Percentiles rank a stretch among this genome's conserved stretches.
phyloP scores from a whole-genome alignment of 371 early-diverging fungal species.

The Apophysomyces trapeziformis region DNA sequence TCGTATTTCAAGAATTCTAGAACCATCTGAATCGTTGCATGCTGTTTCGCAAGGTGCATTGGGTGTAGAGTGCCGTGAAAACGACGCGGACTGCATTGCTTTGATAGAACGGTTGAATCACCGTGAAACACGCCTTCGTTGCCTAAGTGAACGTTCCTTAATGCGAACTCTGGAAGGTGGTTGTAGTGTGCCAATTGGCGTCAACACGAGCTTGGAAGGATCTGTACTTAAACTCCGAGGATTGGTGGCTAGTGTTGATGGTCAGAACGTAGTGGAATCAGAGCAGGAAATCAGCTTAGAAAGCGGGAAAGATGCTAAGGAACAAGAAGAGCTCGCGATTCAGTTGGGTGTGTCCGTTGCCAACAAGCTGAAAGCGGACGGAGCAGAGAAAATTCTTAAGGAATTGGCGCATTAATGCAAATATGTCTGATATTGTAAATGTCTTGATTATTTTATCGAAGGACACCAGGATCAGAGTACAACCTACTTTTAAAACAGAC shows the following conservation, averaged over 20 bases:
- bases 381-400: conserved; percentile 44
- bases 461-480: too few relatives aligned
- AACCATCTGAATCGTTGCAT: conserved; percentile 71
- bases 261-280: conserved; percentile 56
- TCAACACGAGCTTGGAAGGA: conserved; percentile 63
- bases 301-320: conserved; percentile 33
- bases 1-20: conserved; percentile 76
- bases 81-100: conserved; percentile 57
- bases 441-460: too few relatives aligned
- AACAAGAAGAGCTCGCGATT: conserved; percentile 31
- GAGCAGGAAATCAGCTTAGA: conserved; percentile 44
- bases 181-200: conserved; percentile 96
- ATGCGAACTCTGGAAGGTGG: conserved; percentile 95
- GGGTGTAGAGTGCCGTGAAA: conserved; percentile 82
- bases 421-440: too few relatives aligned
- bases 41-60: conserved; percentile 97
- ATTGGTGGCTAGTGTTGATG: conserved; percentile 76
- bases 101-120: conserved; percentile 72
- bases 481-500: too few relatives aligned
- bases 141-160: conserved; percentile 86
- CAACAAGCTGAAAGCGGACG: conserved; percentile 27
- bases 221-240: conserved; percentile 58
- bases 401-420: conserved; percentile 28
- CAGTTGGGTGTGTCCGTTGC: conserved; percentile 38
- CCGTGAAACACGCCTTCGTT: conserved; percentile 65